These are phyloP conservation scores for Sugiyamaella marilandica DNA, from an alignment of 805 yeast genomes.

Conservation along the genomic window DNA sequence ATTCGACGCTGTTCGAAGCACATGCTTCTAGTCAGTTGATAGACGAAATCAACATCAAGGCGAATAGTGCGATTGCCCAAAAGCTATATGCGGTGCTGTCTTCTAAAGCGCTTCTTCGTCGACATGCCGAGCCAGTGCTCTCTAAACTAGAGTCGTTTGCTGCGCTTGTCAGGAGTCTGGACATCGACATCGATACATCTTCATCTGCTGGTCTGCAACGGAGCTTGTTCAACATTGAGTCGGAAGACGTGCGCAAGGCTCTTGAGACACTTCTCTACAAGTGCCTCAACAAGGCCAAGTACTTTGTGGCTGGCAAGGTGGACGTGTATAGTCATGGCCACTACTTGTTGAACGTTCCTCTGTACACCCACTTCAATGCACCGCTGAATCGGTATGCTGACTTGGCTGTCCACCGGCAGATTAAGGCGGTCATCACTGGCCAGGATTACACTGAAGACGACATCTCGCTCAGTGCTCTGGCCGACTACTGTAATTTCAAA, in stretches of 20 bases:
- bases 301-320: constrained; percentile 81
- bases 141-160: constrained; percentile 77
- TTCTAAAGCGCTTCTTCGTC: constrained; percentile 75
- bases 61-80: constrained; percentile 82
- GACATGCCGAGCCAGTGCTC: constrained; percentile 79
- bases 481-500: constrained; percentile 92
- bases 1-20: constrained; percentile 55
- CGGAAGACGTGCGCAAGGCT: constrained; percentile 60
- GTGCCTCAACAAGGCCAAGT: constrained; percentile 79
- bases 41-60: constrained; percentile 74
- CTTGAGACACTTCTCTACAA: constrained; percentile 76
- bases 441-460: constrained; percentile 35
- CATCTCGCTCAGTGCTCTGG: constrained; percentile 63
- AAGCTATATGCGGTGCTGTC: constrained; percentile 71
- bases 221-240: constrained; percentile 61
- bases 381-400: constrained; percentile 93
- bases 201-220: constrained; percentile 65
- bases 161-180: constrained; percentile 53
- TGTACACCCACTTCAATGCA: constrained; percentile 90
- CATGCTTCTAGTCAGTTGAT: constrained; percentile 53
- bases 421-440: constrained; percentile 56
- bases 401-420: constrained; percentile 85
- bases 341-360: constrained; percentile 74
- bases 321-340: constrained; percentile 76
- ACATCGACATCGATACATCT: constrained; percentile 63